Percentiles rank a stretch among this genome's conserved stretches.
Evolutionary conservation across 2,329 filamentous ascomycete species (phyloP).

Genomic region (Aspergillus intermedius): DNA sequence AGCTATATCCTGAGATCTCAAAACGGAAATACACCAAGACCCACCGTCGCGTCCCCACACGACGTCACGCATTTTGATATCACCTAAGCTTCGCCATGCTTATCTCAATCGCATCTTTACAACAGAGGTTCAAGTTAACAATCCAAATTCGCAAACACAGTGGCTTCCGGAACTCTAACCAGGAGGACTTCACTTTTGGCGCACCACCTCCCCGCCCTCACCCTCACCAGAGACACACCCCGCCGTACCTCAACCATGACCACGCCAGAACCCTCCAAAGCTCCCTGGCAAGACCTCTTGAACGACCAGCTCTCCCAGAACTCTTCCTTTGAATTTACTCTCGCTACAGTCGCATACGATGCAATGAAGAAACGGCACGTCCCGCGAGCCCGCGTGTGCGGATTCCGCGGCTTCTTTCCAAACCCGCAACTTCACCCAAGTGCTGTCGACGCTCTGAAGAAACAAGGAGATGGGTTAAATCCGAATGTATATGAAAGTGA

Average conservation of each 20-base stretch:
- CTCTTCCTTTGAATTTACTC: conserved; percentile 19
- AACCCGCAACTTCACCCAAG: conserved; percentile 59
- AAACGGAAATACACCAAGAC: too few relatives aligned
- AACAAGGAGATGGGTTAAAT: conserved; percentile 45
- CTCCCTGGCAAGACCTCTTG: conserved; percentile 26
- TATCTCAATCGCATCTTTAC: too few relatives aligned
- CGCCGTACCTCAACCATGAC: background rate
- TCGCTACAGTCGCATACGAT: conserved; percentile 19
- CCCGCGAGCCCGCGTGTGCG: conserved; percentile 54
- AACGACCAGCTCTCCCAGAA: conserved; percentile 18
- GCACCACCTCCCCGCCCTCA: background rate
- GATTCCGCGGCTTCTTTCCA: conserved; percentile 80
- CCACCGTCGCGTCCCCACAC: too few relatives aligned
- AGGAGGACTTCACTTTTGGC: background rate
- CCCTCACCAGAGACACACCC: background rate
- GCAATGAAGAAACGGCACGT: conserved; percentile 12
- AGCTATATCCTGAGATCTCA: too few relatives aligned
- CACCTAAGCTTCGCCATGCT: too few relatives aligned
- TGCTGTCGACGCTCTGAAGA: conserved; percentile 60
- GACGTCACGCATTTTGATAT: too few relatives aligned
- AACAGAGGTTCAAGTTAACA: too few relatives aligned
- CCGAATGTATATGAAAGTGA: conserved; percentile 67
- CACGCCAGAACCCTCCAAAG: background rate
- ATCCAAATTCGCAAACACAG: background rate
- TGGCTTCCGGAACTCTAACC: background rate